Base-by-base conservation (phyloP, 768 basidiomycete species). In the Psilocybe cyanescens region DNA sequence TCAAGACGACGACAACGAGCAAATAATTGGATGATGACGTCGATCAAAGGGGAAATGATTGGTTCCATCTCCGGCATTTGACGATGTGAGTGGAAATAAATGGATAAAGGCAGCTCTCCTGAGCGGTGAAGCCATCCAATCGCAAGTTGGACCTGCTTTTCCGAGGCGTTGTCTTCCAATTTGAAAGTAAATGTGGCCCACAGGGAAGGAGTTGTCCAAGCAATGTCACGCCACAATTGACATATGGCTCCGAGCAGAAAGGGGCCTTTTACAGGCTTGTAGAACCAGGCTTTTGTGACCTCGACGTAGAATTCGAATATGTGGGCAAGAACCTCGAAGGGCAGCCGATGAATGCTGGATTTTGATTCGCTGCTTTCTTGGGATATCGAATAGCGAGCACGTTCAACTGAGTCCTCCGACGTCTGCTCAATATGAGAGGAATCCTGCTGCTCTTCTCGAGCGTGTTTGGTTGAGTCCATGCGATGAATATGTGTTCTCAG, bases 191-290 rank as follows among this genome's bases (percentile, higher is more conserved):
- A 24, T 9, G 9, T 49, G 8, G 24, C 51, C 60, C 60, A 61
- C 9, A 61, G 37, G 3, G 4, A 7, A 4, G 60, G 37, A 8
- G 46, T 50, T 0, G n/a, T 29, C 60, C 60, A 61, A 3, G 60
- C 60, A 28, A 61, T 49, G 6, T 33, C 12, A 16, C 60, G 54
- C 60, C 60, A 61, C 37, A 24, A 17, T 51, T 28, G 33, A 35
- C 60, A 61, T n/a, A 61, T 47, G 8, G 55, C 54, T 11, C 60
- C 60, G 28, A 61, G 44, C 9, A 17, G 44, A 44, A 55, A 19
- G 19, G 19, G 19, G 19, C 59, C 51, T n/a, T 44, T 44, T 12
- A 4, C 4, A 12, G 4, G 9, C 12, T 4, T 11, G n/a, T n/a
- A 44, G 4, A n/a, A 4, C 4, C 4, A 12, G 41, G n/a, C 4